Evolutionary conservation across 495 filamentous ascomycete genomes (phyloP).

Genomic region (Poronia punctata): DNA sequence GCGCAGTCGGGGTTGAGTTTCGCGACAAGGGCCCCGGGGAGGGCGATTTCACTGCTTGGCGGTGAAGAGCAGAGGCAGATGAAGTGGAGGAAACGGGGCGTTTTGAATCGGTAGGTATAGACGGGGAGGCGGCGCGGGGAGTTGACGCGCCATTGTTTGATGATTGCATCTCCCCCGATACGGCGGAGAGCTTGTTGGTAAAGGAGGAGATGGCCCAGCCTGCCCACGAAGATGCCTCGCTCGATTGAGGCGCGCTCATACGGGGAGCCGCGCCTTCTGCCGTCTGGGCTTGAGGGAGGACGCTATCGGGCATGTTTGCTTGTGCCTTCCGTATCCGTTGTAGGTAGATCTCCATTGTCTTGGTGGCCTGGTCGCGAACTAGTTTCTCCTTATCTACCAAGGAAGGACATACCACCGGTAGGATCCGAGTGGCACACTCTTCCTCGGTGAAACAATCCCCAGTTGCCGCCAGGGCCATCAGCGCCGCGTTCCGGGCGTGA

Average conservation of each 20-base stretch:
- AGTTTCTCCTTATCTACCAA: conserved; percentile 86
- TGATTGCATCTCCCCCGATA: conserved; percentile 73
- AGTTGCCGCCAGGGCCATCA: conserved; percentile 80
- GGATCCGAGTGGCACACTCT: conserved; percentile 75
- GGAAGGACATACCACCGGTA: conserved; percentile 75
- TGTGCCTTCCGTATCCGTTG: conserved; percentile 74
- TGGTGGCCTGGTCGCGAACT: conserved; percentile 83
- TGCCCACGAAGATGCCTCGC: conserved; percentile 63
- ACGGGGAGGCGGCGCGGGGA: conserved; percentile 7
- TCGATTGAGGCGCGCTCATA: conserved; percentile 64
- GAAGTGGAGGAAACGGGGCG: conserved; percentile 29
- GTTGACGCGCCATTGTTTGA: conserved; percentile 15
- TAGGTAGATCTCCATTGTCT: conserved; percentile 85
- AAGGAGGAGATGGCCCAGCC: conserved; percentile 99
- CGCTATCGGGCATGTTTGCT: conserved; percentile 72
- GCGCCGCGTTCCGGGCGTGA: conserved; percentile 80
- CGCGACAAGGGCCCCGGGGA: conserved; percentile 34
- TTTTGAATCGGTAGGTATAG: conserved; percentile 12
- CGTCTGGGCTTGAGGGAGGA: conserved; percentile 41
- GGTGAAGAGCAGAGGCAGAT: conserved; percentile 47
- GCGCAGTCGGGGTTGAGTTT: conserved; percentile 35
- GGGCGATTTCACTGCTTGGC: conserved; percentile 46
- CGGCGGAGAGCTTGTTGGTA: conserved; percentile 81
- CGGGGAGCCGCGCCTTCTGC: conserved; percentile 49
- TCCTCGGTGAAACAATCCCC: conserved; percentile 81